A percentile compares a stretch with the other conserved stretches of the same genome.
Evolutionary conservation across 371 early-diverging fungal species (phyloP).

Genomic region (Rozella allomycis): DNA sequence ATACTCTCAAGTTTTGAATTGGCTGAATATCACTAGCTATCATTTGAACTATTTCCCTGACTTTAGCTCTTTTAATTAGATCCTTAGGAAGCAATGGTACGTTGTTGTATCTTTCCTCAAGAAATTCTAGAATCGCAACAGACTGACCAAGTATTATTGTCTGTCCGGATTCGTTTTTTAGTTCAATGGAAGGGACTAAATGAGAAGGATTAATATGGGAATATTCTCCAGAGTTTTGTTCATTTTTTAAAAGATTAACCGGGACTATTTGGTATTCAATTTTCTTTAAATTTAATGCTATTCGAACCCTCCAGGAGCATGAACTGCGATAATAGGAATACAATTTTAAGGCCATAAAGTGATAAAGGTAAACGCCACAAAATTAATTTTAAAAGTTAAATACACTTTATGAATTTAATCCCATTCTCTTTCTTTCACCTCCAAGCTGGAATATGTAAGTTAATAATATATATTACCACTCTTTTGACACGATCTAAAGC

Average conservation of each 20-base stretch:
- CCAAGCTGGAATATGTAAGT: no score
- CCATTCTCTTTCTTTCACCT: no score
- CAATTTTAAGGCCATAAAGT: constrained; percentile 13
- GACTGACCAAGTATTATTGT: constrained; percentile 21
- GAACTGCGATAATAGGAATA: constrained; percentile 55
- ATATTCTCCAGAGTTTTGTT: constrained; percentile 18
- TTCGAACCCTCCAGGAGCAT: constrained; percentile 52
- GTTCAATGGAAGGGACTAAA: no score
- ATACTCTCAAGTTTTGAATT: constrained; percentile 53
- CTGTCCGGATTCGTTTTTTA: no score
- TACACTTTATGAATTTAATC: no score
- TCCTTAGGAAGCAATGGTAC: constrained; percentile 43
- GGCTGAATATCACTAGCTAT: constrained; percentile 76
- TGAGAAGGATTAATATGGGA: not conserved
- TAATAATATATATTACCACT: no score
- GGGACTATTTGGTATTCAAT: constrained; percentile 36
- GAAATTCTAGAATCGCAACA: constrained; percentile 59
- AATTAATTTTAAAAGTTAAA: no score
- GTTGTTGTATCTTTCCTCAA: constrained; percentile 54
- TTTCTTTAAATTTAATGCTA: constrained; percentile 46
- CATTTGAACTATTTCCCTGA: constrained; percentile 41
- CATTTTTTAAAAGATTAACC: constrained; percentile 42
- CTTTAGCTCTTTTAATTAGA: constrained; percentile 34
- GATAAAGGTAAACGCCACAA: constrained; percentile 15
- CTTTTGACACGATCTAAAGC: no score